These are phyloP conservation scores for Naganishia vaughanmartiniae DNA, from an alignment of 768 basidiomycete genomes.

Conservation along the genomic window DNA sequence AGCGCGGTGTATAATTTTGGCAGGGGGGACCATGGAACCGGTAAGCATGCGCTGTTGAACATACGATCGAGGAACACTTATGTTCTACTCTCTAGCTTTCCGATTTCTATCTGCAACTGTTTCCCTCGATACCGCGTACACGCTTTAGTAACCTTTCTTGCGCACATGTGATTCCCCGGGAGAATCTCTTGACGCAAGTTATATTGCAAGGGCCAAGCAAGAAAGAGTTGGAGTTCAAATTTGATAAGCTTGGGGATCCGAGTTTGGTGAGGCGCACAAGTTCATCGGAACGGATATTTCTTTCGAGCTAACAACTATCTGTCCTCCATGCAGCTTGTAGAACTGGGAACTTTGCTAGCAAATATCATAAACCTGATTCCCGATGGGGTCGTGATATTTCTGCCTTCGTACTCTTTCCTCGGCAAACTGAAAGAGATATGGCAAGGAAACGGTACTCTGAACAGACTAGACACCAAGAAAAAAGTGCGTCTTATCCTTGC, in stretches of 20 bases:
- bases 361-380: constrained; percentile 77
- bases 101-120: constrained; percentile 79
- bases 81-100: constrained; percentile 61
- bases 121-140: constrained; percentile 63
- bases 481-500: constrained; percentile 57
- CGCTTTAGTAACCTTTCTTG: constrained; percentile 80
- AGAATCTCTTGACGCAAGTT: constrained; percentile 73
- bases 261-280: constrained; percentile 58
- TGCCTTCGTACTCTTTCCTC: constrained; percentile 85
- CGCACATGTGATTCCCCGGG: constrained; percentile 80
- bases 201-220: constrained; percentile 73
- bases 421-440: constrained; percentile 66
- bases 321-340: constrained; percentile 60
- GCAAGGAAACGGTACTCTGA: constrained; percentile 63
- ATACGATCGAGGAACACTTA: background rate
- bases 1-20: constrained; percentile 80
- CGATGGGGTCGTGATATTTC: constrained; percentile 86
- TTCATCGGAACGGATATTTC: background rate
- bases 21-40: constrained; percentile 99
- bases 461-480: constrained; percentile 69
- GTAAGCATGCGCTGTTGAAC: constrained; percentile 55
- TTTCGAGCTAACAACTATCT: constrained; percentile 4
- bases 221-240: constrained; percentile 74
- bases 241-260: constrained; percentile 66
- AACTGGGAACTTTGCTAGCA: constrained; percentile 77